Percentiles rank a stretch among this genome's conserved stretches.
Evolutionary conservation across 139 green algal genomes (phyloP).

Genomic region (Axilococcus clingmanii): DNA sequence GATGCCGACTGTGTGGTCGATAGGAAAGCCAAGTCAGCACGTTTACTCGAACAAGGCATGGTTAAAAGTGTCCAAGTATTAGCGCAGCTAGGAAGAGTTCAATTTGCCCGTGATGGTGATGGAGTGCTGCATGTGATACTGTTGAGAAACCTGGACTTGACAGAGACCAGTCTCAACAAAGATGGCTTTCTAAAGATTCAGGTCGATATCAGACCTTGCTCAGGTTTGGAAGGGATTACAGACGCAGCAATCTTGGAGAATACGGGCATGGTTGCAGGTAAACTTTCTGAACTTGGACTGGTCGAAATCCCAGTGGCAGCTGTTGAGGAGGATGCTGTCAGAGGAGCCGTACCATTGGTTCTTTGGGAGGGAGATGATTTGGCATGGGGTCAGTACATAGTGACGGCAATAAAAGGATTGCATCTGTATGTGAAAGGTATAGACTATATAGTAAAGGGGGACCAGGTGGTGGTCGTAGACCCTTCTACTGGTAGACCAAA

Average conservation of each 20-base stretch:
- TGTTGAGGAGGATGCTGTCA: background rate
- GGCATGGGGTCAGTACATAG: conserved; percentile 42
- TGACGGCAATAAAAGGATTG: conserved; percentile 39
- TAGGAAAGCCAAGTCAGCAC: conserved; percentile 4
- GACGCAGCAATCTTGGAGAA: no score
- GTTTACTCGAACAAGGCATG: conserved; percentile 34
- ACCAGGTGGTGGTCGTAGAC: conserved; percentile 52
- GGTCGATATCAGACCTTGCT: no score
- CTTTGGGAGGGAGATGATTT: conserved; percentile 11
- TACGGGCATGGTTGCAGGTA: no score
- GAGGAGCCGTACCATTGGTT: background rate
- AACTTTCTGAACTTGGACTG: background rate
- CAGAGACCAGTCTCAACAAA: no score
- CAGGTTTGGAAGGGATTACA: no score
- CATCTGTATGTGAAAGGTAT: conserved; percentile 36
- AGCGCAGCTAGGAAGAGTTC: background rate
- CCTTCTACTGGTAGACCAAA: conserved; percentile 35
- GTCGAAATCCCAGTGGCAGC: background rate
- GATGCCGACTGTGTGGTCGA: conserved; percentile 27
- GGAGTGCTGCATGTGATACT: background rate
- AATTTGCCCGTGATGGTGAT: background rate
- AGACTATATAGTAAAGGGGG: conserved; percentile 56
- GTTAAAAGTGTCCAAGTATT: conserved; percentile 7
- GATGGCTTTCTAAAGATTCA: no score
- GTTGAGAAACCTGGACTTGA: background rate